A percentile compares a stretch with the other conserved stretches of the same genome.
phyloP scores from a whole-genome alignment of 1,284 basidiomycete genomes.

The Fomitiporia mediterranea region DNA sequence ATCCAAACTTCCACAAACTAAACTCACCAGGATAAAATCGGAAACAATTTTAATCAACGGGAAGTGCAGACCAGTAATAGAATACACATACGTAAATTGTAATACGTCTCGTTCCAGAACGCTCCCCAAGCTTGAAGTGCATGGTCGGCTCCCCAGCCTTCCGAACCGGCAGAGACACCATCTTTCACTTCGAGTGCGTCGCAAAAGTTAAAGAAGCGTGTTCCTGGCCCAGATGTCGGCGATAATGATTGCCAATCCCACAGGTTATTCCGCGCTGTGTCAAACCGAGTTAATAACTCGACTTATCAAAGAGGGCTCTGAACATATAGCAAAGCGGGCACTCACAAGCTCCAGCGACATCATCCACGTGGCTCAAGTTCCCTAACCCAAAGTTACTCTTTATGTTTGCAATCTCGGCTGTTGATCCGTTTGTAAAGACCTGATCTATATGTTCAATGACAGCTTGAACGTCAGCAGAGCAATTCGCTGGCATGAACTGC shows the following conservation, averaged over 20 bases:
- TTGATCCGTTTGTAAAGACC: conserved; percentile 43
- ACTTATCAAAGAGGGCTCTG: background rate
- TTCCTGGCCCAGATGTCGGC: conserved; percentile 36
- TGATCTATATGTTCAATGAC: conserved; percentile 59
- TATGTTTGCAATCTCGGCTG: conserved; percentile 43
- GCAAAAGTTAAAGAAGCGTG: conserved; percentile 61
- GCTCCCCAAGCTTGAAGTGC: conserved; percentile 60
- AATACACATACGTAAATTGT: conserved; percentile 33
- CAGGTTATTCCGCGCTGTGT: conserved; percentile 49
- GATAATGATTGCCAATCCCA: conserved; percentile 55
- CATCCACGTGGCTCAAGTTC: conserved; percentile 54
- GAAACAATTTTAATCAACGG: background rate
- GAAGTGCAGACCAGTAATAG: conserved; percentile 4
- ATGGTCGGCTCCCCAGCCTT: conserved; percentile 60
- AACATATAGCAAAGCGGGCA: conserved; percentile 10
- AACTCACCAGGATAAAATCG: too few species aligned
- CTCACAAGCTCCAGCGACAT: conserved; percentile 57
- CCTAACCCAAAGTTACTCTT: conserved; percentile 57
- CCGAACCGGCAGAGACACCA: conserved; percentile 46
- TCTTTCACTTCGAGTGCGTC: conserved; percentile 68
- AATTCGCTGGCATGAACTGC: conserved; percentile 65
- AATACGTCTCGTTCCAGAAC: conserved; percentile 48
- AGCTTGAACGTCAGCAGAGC: conserved; percentile 64
- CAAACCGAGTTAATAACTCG: conserved; percentile 9
- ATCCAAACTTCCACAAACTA: conserved; percentile 41